Percentiles rank a stretch among this genome's conserved stretches.
Evolutionary conservation across 2,329 filamentous ascomycete genomes (phyloP).

Genomic region (Neonectria neomacrospora): DNA sequence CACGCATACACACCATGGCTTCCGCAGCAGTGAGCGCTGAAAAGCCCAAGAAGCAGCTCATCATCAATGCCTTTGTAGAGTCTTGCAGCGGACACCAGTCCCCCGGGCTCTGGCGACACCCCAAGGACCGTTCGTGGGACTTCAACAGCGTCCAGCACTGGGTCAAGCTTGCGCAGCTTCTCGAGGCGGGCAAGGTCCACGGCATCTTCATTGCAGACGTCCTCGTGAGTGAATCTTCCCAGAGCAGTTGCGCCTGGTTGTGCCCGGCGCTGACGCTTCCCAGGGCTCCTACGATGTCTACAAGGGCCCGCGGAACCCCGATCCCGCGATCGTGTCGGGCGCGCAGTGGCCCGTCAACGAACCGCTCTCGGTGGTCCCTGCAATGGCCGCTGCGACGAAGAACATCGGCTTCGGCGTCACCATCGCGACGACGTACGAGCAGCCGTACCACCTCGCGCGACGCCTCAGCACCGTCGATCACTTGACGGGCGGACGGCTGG

Average conservation of each 20-base stretch:
- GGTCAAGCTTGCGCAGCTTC: constrained; percentile 59
- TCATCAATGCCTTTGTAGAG: constrained; percentile 57
- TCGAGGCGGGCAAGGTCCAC: constrained; percentile 66
- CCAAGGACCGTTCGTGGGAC: constrained; percentile 68
- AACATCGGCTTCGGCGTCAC: constrained; percentile 77
- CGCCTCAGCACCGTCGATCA: constrained; percentile 75
- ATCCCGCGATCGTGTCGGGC: constrained; percentile 68
- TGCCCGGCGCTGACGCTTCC: not conserved
- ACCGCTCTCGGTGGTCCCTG: constrained; percentile 68
- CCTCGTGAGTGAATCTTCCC: constrained; percentile 32
- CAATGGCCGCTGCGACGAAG: constrained; percentile 75
- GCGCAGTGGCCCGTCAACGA: constrained; percentile 80
- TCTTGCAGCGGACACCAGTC: constrained; percentile 58
- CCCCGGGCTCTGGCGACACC: constrained; percentile 67
- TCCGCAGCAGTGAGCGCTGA: constrained; percentile 4
- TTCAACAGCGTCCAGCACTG: constrained; percentile 72
- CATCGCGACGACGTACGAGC: constrained; percentile 74
- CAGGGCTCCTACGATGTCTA: constrained; percentile 76
- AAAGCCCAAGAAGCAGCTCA: constrained; percentile 52
- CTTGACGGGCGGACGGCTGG: constrained; percentile 68
- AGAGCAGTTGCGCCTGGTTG: not conserved
- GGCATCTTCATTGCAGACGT: constrained; percentile 76
- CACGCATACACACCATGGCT: not conserved
- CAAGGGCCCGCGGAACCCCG: constrained; percentile 62
- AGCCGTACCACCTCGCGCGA: constrained; percentile 73